Percentiles rank a stretch among this genome's conserved stretches.
These are phyloP conservation scores for Rubia peregrina DNA, from an alignment of 305 asterid genomes.

Conservation along the genomic window DNA sequence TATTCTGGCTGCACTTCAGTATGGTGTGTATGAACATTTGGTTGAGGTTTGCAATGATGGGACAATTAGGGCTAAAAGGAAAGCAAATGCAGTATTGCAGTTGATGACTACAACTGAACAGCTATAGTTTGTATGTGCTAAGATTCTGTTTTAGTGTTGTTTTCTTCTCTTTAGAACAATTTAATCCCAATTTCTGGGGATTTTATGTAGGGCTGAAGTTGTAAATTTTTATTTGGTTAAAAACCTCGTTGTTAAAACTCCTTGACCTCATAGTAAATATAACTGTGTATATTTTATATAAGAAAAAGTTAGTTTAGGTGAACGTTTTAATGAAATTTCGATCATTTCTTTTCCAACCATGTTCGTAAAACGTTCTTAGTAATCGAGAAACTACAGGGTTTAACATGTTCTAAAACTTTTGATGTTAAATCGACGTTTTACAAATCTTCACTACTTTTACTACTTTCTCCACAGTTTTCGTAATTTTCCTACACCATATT, in stretches of 20 bases:
- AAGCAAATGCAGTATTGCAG: constrained; percentile 54
- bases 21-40: constrained; percentile 64
- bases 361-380: too few species aligned
- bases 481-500: too few species aligned
- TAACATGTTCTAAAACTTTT: too few species aligned
- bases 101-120: constrained; percentile 57
- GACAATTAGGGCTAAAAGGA: constrained; percentile 74
- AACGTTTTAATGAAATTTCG: too few species aligned
- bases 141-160: neutral
- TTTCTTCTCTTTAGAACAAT: neutral
- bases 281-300: too few species aligned
- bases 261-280: too few species aligned
- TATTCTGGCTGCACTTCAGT: constrained; percentile 73
- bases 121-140: constrained; percentile 1
- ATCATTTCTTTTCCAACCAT: too few species aligned
- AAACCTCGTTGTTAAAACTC: neutral
- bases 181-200: neutral
- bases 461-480: too few species aligned
- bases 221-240: neutral
- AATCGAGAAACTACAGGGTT: too few species aligned
- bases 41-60: constrained; percentile 55
- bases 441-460: too few species aligned
- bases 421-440: too few species aligned
- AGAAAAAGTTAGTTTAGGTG: too few species aligned
- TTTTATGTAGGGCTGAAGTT: neutral